Evolutionary conservation across 257 asterid species (phyloP), one percentile per base, ranked within the genome.

Genomic region (Knoxia roxburghii): DNA sequence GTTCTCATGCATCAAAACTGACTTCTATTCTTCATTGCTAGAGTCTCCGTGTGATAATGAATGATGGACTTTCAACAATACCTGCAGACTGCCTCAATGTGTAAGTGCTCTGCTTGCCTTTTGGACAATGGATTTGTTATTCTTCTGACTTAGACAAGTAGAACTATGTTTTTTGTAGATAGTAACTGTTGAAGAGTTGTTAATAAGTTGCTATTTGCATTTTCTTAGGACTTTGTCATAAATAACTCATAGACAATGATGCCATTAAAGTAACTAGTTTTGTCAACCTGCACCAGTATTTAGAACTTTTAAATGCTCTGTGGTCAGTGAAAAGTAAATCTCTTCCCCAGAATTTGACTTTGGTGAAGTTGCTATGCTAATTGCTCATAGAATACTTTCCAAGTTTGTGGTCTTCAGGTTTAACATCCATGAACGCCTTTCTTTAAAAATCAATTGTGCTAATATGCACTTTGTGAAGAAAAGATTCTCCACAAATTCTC

Each of bases 31-130:
- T 75, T 71, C 29, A 74, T 68, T 79, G 75, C 64, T 75, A 89
- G 97, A 82, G 95, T 77, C 96, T 93, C 66, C 98, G 98, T 59
- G 95, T 93, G 71, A 88, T 93, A 68, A 93, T 93, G 96, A 93
- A 93, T 79, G 98, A 93, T 82, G 98, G 97, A 54, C 87, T 93
- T 68, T 86, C 98, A 68, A 82, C 96, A 5, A 81, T 93, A 76
- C 98, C 98, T 49, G 84, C 88, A 65, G 84, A 87, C 71, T 87
- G 90, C 81, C 91, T 93, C 69, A 88, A 77, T 59, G 96, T 84
- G 98, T 93, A 90, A 86, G 98, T 73, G 67, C 30, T 18, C 61
- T 55, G 43, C 70, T 62, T 37, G 6, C 45, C 68, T 7, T 39
- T 49, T 54, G 29, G 37, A 64, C 43, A 7, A 26, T 50, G 26